Evolutionary conservation across 1,284 basidiomycete genomes (phyloP), one percentile per base, ranked within the genome.

Genomic region (Tylopilus sp.): DNA sequence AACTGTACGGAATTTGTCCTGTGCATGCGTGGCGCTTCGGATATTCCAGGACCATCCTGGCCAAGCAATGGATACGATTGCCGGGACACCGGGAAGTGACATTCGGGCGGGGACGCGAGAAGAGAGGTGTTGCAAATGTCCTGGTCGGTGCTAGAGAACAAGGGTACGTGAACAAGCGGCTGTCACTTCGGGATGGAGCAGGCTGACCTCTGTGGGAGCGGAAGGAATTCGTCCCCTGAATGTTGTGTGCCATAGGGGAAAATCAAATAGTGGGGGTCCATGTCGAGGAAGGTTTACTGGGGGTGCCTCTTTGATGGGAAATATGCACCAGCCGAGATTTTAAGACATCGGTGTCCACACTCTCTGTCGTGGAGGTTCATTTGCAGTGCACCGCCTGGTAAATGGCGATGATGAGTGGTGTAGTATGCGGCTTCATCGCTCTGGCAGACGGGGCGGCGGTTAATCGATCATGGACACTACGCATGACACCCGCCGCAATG

Each of bases 371-470:
- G 45, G 53, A 28, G 31, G 28, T 59, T 57, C 62, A 58, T 54
- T 54, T 58, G 38, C 44, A 33, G 34, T 44, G 47, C 59, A 61
- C 56, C 33, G 56, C 59, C 55, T 51, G 50, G 38, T 12, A 51
- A 51, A 54, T 48, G 57, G 60, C 59, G 36, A 64, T 65, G 60
- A 61, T 50, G 56, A 63, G 30, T 61, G 50, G 34, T 56, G 41
- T 36, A 25, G 53, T 59, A 64, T 50, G 59, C 59, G 13, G 37
- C 28, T 44, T 58, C 59, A 60, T 56, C 57, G 55, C 61, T 49
- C 51, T 58, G 46, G 51, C 61, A 49, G 59, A 41, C 33, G 31
- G 57, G 51, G 55, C 57, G 59, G 49, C 48, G 60, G 46, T 51
- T 53, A 48, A 52, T 64, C 43, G 50, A 64, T 60, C 59, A 45